Base-by-base conservation (phyloP, 352 stramenopile genomes). In the Phytophthora tentaculata region DNA sequence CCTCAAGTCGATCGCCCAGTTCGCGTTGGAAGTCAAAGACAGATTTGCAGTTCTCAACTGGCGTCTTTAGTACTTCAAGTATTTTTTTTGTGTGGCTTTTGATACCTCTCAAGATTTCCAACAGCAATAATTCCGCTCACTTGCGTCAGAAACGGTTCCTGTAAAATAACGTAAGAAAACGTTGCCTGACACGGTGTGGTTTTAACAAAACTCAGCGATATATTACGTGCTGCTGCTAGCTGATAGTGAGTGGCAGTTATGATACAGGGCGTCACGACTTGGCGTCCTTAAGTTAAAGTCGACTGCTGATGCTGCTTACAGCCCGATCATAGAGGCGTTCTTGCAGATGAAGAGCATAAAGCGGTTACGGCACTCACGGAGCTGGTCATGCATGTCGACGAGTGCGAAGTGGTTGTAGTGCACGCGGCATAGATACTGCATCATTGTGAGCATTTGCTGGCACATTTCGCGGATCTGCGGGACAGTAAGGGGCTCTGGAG, bases 321-420 rank as follows among this genome's bases (percentile, higher is more conserved):
- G 82, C 0, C 84, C 82, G 68, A 92, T 77, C 66, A 91, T 89
- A 48, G 71, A 52, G 28, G 80, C 82, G 75, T 92, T 84, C 67
- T 89, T 83, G 70, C 81, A 88, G 43, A 91, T 79, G 64, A 92
- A 92, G 56, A 81, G 81, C 84, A 91, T 90, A 64, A 90, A 90
- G 54, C 78, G 79, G 69, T 91, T 80, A 37, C 82, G 84, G 64
- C 77, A 90, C 37, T 81, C 79, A 35, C 74, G 73, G 26, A 92
- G 68, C 61, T 87, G 71, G 37, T 89, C 81, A 53, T 92, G 84
- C 84, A 92, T 92, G 52, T 92, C 84, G 37, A 92, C 64, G 32
- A 91, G 62, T 16, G 79, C 74, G 56, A 91, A 92, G 72, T 91
- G 79, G 32, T 79, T 67, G 74, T 86, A 87, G 68, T 92, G 84